These are phyloP conservation scores for Podaxis mareebaensis DNA, from an alignment of 768 basidiomycete genomes.

Conservation along the genomic window DNA sequence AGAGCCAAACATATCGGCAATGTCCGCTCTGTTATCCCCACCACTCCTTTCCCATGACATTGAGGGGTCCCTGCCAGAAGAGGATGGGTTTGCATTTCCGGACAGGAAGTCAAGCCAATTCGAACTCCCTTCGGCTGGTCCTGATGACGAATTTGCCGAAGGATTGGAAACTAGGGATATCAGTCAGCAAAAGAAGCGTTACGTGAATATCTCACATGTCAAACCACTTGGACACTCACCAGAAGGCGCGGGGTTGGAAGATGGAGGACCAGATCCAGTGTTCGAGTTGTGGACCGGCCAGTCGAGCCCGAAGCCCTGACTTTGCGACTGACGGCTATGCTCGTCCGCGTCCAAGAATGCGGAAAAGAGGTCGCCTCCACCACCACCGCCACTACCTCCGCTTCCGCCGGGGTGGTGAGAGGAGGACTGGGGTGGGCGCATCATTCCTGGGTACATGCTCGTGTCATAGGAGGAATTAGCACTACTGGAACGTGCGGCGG, in stretches of 20 bases:
- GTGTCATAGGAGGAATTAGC: slow-evolving; percentile 11
- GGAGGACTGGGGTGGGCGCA: slow-evolving; percentile 14
- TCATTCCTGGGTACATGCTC: slow-evolving; percentile 13
- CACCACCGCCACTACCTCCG: slow-evolving; percentile 10
- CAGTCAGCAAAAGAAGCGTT: slow-evolving; percentile 2
- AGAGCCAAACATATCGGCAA: slow-evolving; percentile 13
- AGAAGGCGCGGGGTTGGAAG: slow-evolving; percentile 5
- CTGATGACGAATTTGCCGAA: slow-evolving; percentile 13
- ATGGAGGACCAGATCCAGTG: slow-evolving; percentile 7
- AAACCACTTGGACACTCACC: neutral
- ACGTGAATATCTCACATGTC: neutral
- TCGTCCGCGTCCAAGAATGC: slow-evolving; percentile 14
- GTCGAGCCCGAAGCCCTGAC: slow-evolving; percentile 13
- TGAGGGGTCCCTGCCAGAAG: slow-evolving; percentile 15
- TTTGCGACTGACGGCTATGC: slow-evolving; percentile 16
- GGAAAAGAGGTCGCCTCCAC: slow-evolving; percentile 11
- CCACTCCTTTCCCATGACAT: slow-evolving; percentile 19
- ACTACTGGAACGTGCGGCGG: slow-evolving; percentile 11
- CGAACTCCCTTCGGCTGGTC: slow-evolving; percentile 12
- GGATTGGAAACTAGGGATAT: slow-evolving; percentile 5
- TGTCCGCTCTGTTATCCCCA: slow-evolving; percentile 11
- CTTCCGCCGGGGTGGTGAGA: slow-evolving; percentile 7
- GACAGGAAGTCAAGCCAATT: slow-evolving; percentile 16
- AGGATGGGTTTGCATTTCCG: slow-evolving; percentile 5
- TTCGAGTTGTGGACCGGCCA: slow-evolving; percentile 14